Evolutionary conservation across 805 yeast genomes (phyloP).

Genomic region (Clavispora asparagi): DNA sequence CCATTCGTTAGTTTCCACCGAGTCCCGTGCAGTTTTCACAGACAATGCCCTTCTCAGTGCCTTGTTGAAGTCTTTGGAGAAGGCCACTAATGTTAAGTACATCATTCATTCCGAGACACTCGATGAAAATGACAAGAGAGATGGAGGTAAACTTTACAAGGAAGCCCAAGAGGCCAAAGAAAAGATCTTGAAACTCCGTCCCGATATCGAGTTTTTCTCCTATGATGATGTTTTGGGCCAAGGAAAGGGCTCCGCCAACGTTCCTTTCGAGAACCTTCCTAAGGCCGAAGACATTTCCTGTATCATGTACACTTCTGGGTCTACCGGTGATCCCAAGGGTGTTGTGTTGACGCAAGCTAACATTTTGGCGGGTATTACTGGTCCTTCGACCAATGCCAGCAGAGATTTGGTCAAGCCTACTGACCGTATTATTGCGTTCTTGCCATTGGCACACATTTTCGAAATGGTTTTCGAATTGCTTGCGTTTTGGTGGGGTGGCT

Average conservation of each 20-base stretch:
- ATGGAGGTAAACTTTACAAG: constrained; percentile 52
- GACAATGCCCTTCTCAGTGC: constrained; percentile 69
- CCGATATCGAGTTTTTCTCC: constrained; percentile 66
- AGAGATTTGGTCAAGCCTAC: constrained; percentile 42
- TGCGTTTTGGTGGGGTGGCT: constrained; percentile 83
- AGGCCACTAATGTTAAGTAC: constrained; percentile 55
- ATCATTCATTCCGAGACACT: constrained; percentile 68
- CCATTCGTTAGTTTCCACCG: constrained; percentile 81
- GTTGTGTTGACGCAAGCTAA: constrained; percentile 63
- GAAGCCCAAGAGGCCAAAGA: constrained; percentile 55
- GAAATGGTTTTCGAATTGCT: constrained; percentile 85
- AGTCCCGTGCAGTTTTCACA: constrained; percentile 71
- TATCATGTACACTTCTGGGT: constrained; percentile 86
- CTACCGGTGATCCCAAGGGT: constrained; percentile 84
- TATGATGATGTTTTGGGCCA: constrained; percentile 58
- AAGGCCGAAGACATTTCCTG: constrained; percentile 58
- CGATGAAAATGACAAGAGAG: constrained; percentile 58
- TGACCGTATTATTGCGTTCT: constrained; percentile 80
- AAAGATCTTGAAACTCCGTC: constrained; percentile 60
- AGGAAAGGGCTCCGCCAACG: constrained; percentile 51
- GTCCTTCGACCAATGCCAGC: constrained; percentile 62
- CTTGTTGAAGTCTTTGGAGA: constrained; percentile 66
- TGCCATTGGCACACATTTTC: constrained; percentile 95
- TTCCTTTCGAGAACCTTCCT: constrained; percentile 39
- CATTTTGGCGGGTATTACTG: constrained; percentile 82